phyloP scores from a whole-genome alignment of 192 early-diverging fungal genomes.

The Coemansia sp. region DNA sequence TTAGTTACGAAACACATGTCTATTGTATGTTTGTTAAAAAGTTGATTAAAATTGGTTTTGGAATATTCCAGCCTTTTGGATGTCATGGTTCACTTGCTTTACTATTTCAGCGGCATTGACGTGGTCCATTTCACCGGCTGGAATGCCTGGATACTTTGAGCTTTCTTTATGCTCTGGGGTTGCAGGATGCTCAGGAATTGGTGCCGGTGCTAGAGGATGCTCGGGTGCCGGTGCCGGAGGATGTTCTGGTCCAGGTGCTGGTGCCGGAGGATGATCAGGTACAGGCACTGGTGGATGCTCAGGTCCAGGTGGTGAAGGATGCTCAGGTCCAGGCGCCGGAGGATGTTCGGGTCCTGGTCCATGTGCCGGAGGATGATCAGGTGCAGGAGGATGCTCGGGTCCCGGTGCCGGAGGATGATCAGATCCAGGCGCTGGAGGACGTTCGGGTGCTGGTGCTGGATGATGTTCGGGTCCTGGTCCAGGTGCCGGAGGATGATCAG shows the following conservation, averaged over 20 bases:
- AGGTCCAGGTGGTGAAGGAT: not conserved
- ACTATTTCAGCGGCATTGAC: conserved; percentile 14
- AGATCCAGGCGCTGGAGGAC: not conserved
- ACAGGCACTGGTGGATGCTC: not conserved
- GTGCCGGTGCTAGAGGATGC: not conserved
- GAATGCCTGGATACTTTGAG: not conserved
- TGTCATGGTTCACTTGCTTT: conserved; percentile 20
- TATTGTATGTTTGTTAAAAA: not conserved
- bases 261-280: not conserved
- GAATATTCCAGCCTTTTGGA: conserved; percentile 20
- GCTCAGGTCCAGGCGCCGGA: not conserved
- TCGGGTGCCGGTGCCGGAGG: not conserved
- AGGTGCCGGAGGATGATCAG: not conserved
- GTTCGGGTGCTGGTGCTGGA: not conserved
- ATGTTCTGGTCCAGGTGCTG: not conserved
- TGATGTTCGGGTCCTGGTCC: conserved; percentile 1
- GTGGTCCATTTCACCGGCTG: not conserved
- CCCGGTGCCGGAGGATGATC: not conserved
- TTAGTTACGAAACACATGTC: too few relatives aligned
- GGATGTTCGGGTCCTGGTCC: not conserved
- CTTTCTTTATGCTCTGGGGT: not conserved
- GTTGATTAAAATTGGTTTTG: conserved; percentile 18
- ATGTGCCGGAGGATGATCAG: not conserved
- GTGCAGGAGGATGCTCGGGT: not conserved
- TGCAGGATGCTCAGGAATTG: not conserved